A percentile compares a stretch with the other conserved stretches of the same genome.
phyloP scores from a whole-genome alignment of 306 rosid genomes.

The Trichosanthes cucumerina region DNA sequence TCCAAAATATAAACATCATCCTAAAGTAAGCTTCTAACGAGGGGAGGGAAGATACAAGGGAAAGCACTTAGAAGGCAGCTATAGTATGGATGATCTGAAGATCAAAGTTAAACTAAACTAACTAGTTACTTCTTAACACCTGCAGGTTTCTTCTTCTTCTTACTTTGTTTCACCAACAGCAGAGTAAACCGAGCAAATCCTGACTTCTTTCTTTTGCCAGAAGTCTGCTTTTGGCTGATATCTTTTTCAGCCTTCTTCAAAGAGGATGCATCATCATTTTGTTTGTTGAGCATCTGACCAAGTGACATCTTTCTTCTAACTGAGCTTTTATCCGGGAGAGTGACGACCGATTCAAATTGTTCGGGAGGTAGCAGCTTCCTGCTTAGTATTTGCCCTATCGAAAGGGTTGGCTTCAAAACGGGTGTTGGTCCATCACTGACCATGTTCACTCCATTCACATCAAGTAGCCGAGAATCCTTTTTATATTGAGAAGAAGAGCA shows the following conservation, averaged over 20 bases:
- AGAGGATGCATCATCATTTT: slow-evolving; percentile 34
- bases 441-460: slow-evolving; percentile 42
- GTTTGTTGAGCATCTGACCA: slow-evolving; percentile 80
- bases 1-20: slow-evolving; percentile 1
- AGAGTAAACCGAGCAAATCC: slow-evolving; percentile 70
- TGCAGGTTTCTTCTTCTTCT: slow-evolving; percentile 69
- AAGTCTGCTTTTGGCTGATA: slow-evolving; percentile 34
- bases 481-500: slow-evolving; percentile 33
- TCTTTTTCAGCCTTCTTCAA: slow-evolving; percentile 44
- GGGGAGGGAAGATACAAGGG: neutral
- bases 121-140: slow-evolving; percentile 47
- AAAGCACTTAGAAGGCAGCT: neutral
- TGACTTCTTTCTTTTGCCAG: slow-evolving; percentile 74
- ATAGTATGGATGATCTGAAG: neutral
- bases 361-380: slow-evolving; percentile 62
- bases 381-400: slow-evolving; percentile 83
- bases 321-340: slow-evolving; percentile 24
- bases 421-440: slow-evolving; percentile 33
- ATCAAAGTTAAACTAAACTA: neutral
- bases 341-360: slow-evolving; percentile 33
- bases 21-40: neutral
- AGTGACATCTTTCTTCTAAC: slow-evolving; percentile 64
- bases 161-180: slow-evolving; percentile 56
- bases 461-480: slow-evolving; percentile 36
- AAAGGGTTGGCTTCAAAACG: slow-evolving; percentile 52